phyloP scores from a whole-genome alignment of 306 rosid species.

The Citrullus amarus region DNA sequence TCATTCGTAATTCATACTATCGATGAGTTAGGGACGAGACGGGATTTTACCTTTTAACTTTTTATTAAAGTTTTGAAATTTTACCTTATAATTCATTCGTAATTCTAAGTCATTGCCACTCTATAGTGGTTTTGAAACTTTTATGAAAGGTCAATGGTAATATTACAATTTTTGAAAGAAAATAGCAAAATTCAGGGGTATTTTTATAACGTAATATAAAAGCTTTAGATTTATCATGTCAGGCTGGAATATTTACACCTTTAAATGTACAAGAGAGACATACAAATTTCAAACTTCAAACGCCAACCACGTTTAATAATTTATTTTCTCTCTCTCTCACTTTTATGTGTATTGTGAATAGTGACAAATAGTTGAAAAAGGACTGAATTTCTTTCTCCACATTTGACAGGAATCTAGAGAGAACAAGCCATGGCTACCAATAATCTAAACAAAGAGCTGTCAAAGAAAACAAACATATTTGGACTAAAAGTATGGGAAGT shows the following conservation, averaged over 20 bases:
- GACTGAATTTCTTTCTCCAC: neutral
- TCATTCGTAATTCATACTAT: neutral
- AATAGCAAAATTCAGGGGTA: too few species aligned
- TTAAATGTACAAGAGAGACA: neutral
- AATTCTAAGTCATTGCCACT: too few species aligned
- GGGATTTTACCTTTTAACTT: neutral
- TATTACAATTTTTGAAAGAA: too few species aligned
- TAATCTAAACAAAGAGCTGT: slow-evolving; percentile 48
- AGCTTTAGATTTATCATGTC: too few species aligned
- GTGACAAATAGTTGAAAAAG: neutral
- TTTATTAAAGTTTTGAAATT: neutral
- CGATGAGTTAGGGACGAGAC: neutral
- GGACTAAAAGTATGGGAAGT: slow-evolving; percentile 81
- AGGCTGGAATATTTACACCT: neutral
- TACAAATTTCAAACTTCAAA: too few species aligned
- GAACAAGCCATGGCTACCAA: slow-evolving; percentile 39
- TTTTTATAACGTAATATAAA: too few species aligned
- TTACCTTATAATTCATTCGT: too few species aligned
- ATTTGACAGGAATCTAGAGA: slow-evolving; percentile 28
- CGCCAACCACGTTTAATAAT: too few species aligned
- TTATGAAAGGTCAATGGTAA: too few species aligned
- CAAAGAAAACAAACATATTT: slow-evolving; percentile 49
- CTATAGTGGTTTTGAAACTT: too few species aligned
- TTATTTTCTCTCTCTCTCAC: neutral
- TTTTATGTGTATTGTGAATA: neutral